Conservation (phyloP, 2,329 filamentous ascomycete genomes). For the Sporothrix luriei region DNA sequence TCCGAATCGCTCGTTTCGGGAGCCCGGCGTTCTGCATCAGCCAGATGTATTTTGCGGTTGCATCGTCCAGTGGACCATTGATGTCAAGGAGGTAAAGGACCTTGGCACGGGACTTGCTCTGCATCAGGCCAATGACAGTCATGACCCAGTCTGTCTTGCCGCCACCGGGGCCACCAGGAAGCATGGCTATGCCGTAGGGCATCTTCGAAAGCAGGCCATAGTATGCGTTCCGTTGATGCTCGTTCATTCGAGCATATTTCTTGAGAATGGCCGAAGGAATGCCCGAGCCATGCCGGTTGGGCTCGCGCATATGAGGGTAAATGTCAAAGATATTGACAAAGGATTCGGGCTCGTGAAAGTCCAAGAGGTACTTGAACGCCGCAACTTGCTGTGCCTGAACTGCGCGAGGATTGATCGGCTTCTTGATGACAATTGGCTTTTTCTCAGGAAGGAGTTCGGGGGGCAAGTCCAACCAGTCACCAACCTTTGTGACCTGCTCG, state of each 20-base stretch:
- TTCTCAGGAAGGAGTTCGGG: not conserved
- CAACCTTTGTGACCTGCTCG: not conserved
- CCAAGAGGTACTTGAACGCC: constrained; percentile 36
- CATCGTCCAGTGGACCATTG: constrained; percentile 52
- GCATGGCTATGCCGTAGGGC: constrained; percentile 49
- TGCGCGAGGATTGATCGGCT: constrained; percentile 18
- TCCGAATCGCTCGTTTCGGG: constrained; percentile 37
- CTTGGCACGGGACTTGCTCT: constrained; percentile 39
- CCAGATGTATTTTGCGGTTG: constrained; percentile 47
- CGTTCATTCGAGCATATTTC: constrained; percentile 44
- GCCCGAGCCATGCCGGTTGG: constrained; percentile 21
- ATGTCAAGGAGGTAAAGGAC: constrained; percentile 53
- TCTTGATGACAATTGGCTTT: not conserved
- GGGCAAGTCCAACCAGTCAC: constrained; percentile 12
- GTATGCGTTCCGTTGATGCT: constrained; percentile 47
- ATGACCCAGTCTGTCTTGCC: constrained; percentile 55
- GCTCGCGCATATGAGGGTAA: constrained; percentile 37
- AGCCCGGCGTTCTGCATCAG: constrained; percentile 46
- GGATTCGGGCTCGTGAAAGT: constrained; percentile 36
- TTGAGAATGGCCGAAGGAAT: constrained; percentile 35
- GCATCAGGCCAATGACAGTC: constrained; percentile 45
- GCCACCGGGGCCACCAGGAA: constrained; percentile 53
- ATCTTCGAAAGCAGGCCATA: constrained; percentile 44
- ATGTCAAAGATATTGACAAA: constrained; percentile 36
- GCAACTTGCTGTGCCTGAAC: constrained; percentile 35